Conservation (phyloP, 805 yeast genomes). For the Candida argentea region DNA sequence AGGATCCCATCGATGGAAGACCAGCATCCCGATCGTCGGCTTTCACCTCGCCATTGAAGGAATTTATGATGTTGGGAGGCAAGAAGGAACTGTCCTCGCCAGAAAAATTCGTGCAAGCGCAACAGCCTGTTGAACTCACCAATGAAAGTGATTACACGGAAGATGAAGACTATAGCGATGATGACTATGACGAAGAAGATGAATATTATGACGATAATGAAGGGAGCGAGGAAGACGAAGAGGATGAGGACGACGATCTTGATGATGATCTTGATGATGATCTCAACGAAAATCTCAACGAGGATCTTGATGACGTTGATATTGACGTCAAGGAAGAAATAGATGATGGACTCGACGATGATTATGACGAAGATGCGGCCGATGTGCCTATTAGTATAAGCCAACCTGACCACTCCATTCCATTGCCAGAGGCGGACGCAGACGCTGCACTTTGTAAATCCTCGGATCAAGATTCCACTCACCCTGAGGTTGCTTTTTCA, state of each 20-base stretch:
- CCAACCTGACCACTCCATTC: too few relatives aligned
- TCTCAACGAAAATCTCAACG: slow-evolving; percentile 7
- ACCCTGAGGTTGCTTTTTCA: too few relatives aligned
- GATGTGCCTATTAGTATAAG: too few relatives aligned
- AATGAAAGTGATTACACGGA: slow-evolving; percentile 11
- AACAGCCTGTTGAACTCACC: slow-evolving; percentile 6
- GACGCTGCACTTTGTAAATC: too few relatives aligned
- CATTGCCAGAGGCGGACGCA: too few relatives aligned
- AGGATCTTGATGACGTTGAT: slow-evolving; percentile 6
- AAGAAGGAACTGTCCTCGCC: slow-evolving; percentile 15
- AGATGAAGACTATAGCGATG: slow-evolving; percentile 15
- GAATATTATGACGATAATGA: slow-evolving; percentile 6
- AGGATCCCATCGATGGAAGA: slow-evolving; percentile 6
- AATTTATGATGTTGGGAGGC: slow-evolving; percentile 28
- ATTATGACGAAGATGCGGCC: too few relatives aligned
- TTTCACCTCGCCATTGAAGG: slow-evolving; percentile 31
- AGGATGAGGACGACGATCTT: slow-evolving; percentile 19
- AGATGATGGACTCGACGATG: too few relatives aligned
- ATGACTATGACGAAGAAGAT: slow-evolving; percentile 10
- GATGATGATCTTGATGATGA: slow-evolving; percentile 22
- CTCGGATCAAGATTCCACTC: too few relatives aligned
- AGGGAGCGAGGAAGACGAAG: slow-evolving; percentile 16
- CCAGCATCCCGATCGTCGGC: slow-evolving; percentile 25
- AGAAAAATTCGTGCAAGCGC: slow-evolving; percentile 7
- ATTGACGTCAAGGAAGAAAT: slow-evolving; percentile 4